Evolutionary conservation across 805 yeast genomes (phyloP).

Genomic region (Schwanniomyces yamadae): DNA sequence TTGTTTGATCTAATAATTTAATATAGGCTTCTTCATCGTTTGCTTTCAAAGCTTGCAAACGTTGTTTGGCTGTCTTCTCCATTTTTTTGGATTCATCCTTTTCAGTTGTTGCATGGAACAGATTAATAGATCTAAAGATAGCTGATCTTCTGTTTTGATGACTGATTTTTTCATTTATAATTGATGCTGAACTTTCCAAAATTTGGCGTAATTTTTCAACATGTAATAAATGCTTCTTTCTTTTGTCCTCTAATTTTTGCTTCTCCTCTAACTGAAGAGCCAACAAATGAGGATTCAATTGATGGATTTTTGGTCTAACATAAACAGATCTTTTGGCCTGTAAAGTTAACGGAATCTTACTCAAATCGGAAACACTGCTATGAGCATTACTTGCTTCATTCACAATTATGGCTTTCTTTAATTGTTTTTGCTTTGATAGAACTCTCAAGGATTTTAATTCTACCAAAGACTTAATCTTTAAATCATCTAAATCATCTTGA

Average conservation of each 20-base stretch:
- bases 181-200: conserved; percentile 25
- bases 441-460: conserved; percentile 69
- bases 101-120: conserved; percentile 58
- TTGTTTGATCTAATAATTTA: conserved; percentile 79
- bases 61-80: conserved; percentile 81
- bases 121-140: conserved; percentile 34
- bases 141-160: conserved; percentile 25
- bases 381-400: conserved; percentile 57
- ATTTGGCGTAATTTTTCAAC: conserved; percentile 43
- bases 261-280: conserved; percentile 77
- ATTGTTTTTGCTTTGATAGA: conserved; percentile 65
- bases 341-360: conserved; percentile 53
- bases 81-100: conserved; percentile 73
- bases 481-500: conserved; percentile 38
- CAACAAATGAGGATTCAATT: conserved; percentile 70
- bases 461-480: conserved; percentile 64
- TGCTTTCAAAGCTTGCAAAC: conserved; percentile 82
- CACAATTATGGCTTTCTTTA: conserved; percentile 60
- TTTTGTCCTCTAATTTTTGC: conserved; percentile 54
- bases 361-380: conserved; percentile 49
- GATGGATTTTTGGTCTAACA: conserved; percentile 65
- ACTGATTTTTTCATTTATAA: conserved; percentile 18
- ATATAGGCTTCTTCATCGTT: conserved; percentile 88
- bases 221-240: conserved; percentile 51
- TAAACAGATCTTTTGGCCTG: conserved; percentile 71